Percentiles rank a stretch among this genome's conserved stretches.
Evolutionary conservation across 208 protist species (phyloP).

Genomic region (Crithidia mellificae): DNA sequence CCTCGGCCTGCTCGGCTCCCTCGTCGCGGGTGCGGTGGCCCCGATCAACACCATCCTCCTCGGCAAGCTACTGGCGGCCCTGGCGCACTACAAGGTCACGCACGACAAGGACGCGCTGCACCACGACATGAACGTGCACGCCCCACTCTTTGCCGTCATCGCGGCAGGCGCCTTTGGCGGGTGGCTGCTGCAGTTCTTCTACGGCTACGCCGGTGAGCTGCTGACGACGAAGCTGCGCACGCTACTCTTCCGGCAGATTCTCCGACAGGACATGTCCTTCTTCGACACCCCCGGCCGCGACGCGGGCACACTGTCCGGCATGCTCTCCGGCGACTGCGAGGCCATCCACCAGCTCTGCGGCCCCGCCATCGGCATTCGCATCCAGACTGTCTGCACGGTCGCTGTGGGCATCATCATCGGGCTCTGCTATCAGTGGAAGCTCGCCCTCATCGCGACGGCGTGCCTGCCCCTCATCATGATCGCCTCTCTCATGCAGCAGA

Average conservation of each 20-base stretch:
- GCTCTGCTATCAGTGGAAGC: slow-evolving; percentile 73
- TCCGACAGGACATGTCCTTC: slow-evolving; percentile 86
- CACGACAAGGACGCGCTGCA: slow-evolving; percentile 38
- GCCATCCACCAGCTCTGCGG: slow-evolving; percentile 79
- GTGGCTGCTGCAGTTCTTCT: slow-evolving; percentile 61
- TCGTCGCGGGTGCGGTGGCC: slow-evolving; percentile 34
- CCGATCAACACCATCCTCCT: slow-evolving; percentile 58
- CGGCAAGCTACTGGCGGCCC: slow-evolving; percentile 42
- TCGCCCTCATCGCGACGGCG: slow-evolving; percentile 60
- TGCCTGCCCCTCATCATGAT: slow-evolving; percentile 62
- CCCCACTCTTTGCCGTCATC: slow-evolving; percentile 57
- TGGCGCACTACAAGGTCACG: slow-evolving; percentile 37
- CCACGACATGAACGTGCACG: slow-evolving; percentile 42
- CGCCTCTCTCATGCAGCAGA: slow-evolving; percentile 38
- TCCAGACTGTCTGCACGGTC: slow-evolving; percentile 57
- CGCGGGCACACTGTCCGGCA: slow-evolving; percentile 61
- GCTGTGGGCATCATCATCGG: slow-evolving; percentile 57
- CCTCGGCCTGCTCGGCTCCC: slow-evolving; percentile 60
- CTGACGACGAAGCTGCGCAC: slow-evolving; percentile 68
- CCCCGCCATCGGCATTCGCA: slow-evolving; percentile 56
- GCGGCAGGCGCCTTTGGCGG: slow-evolving; percentile 37
- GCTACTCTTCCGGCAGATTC: slow-evolving; percentile 66
- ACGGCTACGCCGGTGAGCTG: slow-evolving; percentile 73
- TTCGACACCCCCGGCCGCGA: slow-evolving; percentile 79
- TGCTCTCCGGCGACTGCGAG: slow-evolving; percentile 84